Conservation (phyloP, 305 asterid species). For the Rubia peregrina region DNA sequence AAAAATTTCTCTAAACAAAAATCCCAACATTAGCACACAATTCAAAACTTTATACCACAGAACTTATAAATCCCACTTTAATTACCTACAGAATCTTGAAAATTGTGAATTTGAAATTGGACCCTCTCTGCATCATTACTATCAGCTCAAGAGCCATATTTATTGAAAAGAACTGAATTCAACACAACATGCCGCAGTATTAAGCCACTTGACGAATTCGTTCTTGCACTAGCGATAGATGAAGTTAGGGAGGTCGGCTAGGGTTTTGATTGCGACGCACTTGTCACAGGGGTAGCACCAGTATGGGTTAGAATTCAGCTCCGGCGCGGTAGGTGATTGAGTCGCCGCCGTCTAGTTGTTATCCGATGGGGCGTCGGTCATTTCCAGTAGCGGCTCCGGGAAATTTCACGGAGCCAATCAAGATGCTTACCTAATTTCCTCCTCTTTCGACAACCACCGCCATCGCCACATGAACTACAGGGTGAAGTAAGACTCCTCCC, state of each 20-base stretch:
- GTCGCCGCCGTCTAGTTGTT: constrained; percentile 11
- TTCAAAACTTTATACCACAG: constrained; percentile 6
- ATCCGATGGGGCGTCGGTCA: constrained; percentile 28
- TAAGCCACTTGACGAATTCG: neutral
- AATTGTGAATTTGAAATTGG: constrained; percentile 59
- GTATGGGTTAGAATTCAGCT: constrained; percentile 24
- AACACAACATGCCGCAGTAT: constrained; percentile 16
- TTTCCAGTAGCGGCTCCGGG: constrained; percentile 1
- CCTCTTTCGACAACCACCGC: constrained; percentile 5
- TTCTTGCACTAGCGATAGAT: too few species aligned
- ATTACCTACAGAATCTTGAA: constrained; percentile 65
- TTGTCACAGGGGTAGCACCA: constrained; percentile 89
- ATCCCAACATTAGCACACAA: constrained; percentile 30
- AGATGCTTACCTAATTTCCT: constrained; percentile 31
- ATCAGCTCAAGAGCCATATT: constrained; percentile 87
- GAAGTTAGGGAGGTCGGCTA: neutral
- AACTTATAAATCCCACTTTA: constrained; percentile 3
- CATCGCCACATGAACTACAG: constrained; percentile 63
- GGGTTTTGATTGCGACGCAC: constrained; percentile 64
- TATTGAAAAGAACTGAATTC: constrained; percentile 72
- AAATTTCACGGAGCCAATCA: neutral
- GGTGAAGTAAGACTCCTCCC: constrained; percentile 80
- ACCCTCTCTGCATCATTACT: constrained; percentile 60
- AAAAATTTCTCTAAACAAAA: constrained; percentile 62
- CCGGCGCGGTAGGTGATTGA: constrained; percentile 15